Evolutionary conservation across 2,329 filamentous ascomycete species (phyloP), one percentile per base, ranked within the genome.

Genomic region (Xylaria sp.): DNA sequence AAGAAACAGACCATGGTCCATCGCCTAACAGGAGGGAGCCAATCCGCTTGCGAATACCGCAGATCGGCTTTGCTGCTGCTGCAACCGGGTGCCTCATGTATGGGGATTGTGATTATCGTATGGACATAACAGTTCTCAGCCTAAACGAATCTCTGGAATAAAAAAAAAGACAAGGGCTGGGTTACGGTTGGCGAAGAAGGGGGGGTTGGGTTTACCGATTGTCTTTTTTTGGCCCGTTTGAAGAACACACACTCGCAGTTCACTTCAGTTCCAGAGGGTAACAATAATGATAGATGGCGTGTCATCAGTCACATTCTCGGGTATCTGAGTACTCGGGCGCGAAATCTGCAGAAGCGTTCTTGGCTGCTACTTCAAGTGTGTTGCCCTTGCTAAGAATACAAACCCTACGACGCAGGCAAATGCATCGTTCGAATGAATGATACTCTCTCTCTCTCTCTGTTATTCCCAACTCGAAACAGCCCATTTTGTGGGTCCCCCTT

Each of bases 281-380:
- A 30, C 23, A 30, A 30, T 30, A 30, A 6, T 30, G 74, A 74
- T 67, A 46, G 73, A 73, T 61, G 72, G 70, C 58, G 68, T 68
- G 35, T 65, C 62, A 53, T 67, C 70, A 35, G 60, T 71, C 56
- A 59, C 62, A 56, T 58, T 58, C 61, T 70, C 68, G 23, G 61
- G 67, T 30, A 69, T 73, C 63, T 68, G 70, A 49, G 23, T 56
- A 58, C 55, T 56, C 71, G 58, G 63, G 59, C 11, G 70, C 23
- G 23, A 30, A 68, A 10, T 71, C 70, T 59, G 62, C 69, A 18
- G 59, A 58, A 39, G 65, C 61, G 9, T 72, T 16, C 63, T 73
- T 58, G 70, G 71, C 70, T 62, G 69, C 46, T 74, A 76, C 64
- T 30, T 68, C 67, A 34, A 69, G 69, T 34, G 75, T 74, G 69